phyloP scores from a whole-genome alignment of 495 filamentous ascomycete genomes.

The Penicillium tannophilum region DNA sequence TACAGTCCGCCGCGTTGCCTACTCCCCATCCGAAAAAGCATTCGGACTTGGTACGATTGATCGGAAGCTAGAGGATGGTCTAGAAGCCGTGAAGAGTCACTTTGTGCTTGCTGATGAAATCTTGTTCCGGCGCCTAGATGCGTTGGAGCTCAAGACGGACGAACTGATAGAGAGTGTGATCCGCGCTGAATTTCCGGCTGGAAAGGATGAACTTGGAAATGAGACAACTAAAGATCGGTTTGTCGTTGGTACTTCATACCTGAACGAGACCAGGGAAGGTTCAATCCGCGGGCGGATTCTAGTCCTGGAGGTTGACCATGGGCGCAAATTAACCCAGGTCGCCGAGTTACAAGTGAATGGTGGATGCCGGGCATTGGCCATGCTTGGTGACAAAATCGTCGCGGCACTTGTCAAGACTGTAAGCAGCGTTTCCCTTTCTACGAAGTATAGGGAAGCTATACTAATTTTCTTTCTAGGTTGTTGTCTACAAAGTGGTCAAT shows the following conservation, averaged over 20 bases:
- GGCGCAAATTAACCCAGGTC: constrained; percentile 68
- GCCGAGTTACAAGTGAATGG: constrained; percentile 66
- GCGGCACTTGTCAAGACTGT: constrained; percentile 87
- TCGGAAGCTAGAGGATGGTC: constrained; percentile 56
- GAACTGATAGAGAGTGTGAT: constrained; percentile 88
- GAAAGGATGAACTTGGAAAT: constrained; percentile 51
- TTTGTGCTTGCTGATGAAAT: constrained; percentile 66
- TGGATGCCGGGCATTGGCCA: constrained; percentile 74
- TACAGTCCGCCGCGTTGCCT: constrained; percentile 84
- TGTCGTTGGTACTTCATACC: constrained; percentile 80
- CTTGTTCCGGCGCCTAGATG: constrained; percentile 56
- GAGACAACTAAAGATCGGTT: constrained; percentile 66
- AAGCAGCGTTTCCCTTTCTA: constrained; percentile 20
- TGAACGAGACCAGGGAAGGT: constrained; percentile 58
- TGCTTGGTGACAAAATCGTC: constrained; percentile 76
- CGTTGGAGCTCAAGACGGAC: constrained; percentile 53
- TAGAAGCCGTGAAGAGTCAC: constrained; percentile 59
- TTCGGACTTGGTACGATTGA: constrained; percentile 88
- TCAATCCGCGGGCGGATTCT: constrained; percentile 74
- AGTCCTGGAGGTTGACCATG: constrained; percentile 77
- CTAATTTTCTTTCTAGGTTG: constrained; percentile 39
- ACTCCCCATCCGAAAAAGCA: constrained; percentile 74
- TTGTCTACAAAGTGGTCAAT: constrained; percentile 58
- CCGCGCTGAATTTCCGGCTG: constrained; percentile 70
- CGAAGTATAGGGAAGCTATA: not conserved